These are phyloP conservation scores for Crotalaria pallida DNA, from an alignment of 306 rosid genomes.

Conservation along the genomic window DNA sequence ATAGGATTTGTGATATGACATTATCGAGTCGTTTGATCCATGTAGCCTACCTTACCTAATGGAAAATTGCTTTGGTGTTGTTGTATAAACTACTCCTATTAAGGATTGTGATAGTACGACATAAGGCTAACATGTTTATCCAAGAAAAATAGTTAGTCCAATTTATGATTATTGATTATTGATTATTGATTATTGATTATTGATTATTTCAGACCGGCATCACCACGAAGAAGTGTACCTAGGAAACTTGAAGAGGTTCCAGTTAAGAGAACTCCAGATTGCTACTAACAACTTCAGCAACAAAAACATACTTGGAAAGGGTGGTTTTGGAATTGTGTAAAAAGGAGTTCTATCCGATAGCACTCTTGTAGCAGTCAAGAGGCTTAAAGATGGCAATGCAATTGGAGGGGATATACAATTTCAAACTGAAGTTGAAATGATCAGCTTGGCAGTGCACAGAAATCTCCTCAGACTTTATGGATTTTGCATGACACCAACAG, in stretches of 20 bases:
- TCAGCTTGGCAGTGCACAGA: constrained; percentile 88
- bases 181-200: too few species aligned
- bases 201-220: constrained; percentile 47
- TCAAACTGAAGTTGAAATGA: constrained; percentile 97
- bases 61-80: too few species aligned
- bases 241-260: constrained; percentile 85
- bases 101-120: not conserved
- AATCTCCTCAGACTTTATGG: constrained; percentile 81
- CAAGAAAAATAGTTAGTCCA: not conserved
- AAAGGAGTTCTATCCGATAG: constrained; percentile 81
- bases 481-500: constrained; percentile 71
- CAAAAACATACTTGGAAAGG: constrained; percentile 81
- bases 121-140: not conserved
- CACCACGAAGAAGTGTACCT: constrained; percentile 78
- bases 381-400: constrained; percentile 84
- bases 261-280: constrained; percentile 75
- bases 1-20: too few species aligned
- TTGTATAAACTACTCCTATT: too few species aligned
- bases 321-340: constrained; percentile 88
- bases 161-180: not conserved
- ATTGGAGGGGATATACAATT: constrained; percentile 81
- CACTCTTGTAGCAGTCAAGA: constrained; percentile 75
- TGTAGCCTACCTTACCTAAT: too few species aligned
- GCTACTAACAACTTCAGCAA: constrained; percentile 87
- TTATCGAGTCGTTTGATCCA: too few species aligned